These are phyloP conservation scores for Wickerhamiella shivajii DNA, from an alignment of 805 yeast species.

Conservation along the genomic window DNA sequence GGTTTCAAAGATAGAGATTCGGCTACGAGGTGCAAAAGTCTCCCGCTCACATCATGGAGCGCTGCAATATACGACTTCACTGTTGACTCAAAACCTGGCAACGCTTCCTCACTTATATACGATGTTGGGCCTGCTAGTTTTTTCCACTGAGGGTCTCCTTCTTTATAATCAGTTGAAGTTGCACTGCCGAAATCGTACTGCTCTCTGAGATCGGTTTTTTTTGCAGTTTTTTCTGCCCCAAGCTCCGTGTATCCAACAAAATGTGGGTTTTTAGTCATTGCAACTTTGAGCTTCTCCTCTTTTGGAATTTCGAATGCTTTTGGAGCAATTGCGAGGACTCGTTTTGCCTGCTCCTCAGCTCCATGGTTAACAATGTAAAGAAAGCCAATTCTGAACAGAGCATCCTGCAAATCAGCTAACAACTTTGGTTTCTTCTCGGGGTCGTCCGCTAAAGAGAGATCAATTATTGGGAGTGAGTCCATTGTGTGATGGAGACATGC, in stretches of 20 bases:
- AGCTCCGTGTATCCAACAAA: slow-evolving; percentile 43
- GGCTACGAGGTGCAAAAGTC: slow-evolving; percentile 34
- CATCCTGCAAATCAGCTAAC: slow-evolving; percentile 27
- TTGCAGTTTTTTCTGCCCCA: slow-evolving; percentile 45
- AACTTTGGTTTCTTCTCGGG: slow-evolving; percentile 31
- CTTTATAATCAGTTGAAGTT: slow-evolving; percentile 7
- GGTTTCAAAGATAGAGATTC: slow-evolving; percentile 39
- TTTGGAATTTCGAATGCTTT: slow-evolving; percentile 35
- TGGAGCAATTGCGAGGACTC: slow-evolving; percentile 28
- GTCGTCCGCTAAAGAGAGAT: slow-evolving; percentile 30
- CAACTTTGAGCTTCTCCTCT: slow-evolving; percentile 32
- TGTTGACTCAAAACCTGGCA: slow-evolving; percentile 31
- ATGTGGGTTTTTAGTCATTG: slow-evolving; percentile 43
- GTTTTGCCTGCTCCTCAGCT: slow-evolving; percentile 25
- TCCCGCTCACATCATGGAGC: slow-evolving; percentile 32
- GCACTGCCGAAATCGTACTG: slow-evolving; percentile 44
- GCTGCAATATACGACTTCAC: slow-evolving; percentile 32
- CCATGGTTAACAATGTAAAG: slow-evolving; percentile 37
- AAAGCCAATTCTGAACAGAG: slow-evolving; percentile 44
- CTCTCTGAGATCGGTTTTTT: slow-evolving; percentile 42
- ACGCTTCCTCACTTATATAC: slow-evolving; percentile 32
- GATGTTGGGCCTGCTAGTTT: slow-evolving; percentile 44
- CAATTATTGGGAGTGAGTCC: slow-evolving; percentile 26
- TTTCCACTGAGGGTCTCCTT: slow-evolving; percentile 22
- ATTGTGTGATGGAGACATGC: too few species aligned